Base-by-base conservation (phyloP, 148 eudicot genomes). In the Rhododendron kiyosumense region DNA sequence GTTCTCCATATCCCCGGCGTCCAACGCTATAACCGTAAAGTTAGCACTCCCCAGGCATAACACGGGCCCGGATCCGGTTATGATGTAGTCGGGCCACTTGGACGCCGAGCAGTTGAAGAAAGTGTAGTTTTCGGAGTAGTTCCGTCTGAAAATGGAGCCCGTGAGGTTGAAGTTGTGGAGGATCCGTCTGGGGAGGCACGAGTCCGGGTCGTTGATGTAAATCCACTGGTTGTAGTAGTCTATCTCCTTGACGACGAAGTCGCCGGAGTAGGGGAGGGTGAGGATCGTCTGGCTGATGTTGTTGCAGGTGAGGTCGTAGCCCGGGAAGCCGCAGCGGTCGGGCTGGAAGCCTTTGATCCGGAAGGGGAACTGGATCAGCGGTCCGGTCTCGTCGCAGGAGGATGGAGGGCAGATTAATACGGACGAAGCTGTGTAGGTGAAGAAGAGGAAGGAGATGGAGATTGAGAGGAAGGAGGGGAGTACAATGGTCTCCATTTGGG, bases 271-370 rank as follows among this genome's bases (percentile, higher is more conserved):
- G 0, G 93, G 90, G 11, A 96, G 91, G 17, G 49, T 88, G 3
- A 96, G 57, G 11, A 91, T 83, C 1, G 95, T 90, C 59, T 84
- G 86, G 74, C 51, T 90, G 2, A 30, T 71, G 69, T 85, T 69
- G 82, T 91, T 87, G 91, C 99, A 95, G 24, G 88, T 81, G 63
- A 96, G 92, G 34, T 86, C 88, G 86, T 94, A 96, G 0, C 96
- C 92, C 0, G 92, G 94, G 79, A 85, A 92, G 24, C 94, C 96
- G 46, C 98, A 93, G 0, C 85, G 54, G 13, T 3, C 17, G 30
- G 88, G 4, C 38, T 87, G 92, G 61, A 71, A 74, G 36, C 5
- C 24, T 22, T 46, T 51, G 15, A 92, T 85, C 84, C 88, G 45
- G 92, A 96, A 96, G 3, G 98, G 98, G 89, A 93, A 94, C 0